Evolutionary conservation across 164 flowering plant genomes (phyloP).

Genomic region (Stephania japonica): DNA sequence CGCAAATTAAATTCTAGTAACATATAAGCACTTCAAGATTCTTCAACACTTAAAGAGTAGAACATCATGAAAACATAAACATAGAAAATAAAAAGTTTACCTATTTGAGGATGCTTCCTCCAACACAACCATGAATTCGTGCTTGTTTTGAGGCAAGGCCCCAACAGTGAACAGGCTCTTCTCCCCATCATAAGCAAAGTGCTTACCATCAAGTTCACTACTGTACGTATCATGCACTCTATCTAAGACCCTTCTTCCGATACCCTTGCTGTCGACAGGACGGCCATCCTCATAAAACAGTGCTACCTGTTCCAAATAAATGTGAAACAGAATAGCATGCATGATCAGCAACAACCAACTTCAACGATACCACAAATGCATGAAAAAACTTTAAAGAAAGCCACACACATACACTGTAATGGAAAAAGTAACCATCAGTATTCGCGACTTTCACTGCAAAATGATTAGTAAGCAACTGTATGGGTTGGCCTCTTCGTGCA

Average conservation of each 20-base stretch:
- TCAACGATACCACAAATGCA: not conserved
- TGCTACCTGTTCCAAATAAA: slow-evolving; percentile 44
- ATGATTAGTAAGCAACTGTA: slow-evolving; percentile 67
- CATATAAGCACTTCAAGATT: too few relatives aligned
- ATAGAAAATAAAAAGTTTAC: slow-evolving; percentile 22
- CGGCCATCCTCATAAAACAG: slow-evolving; percentile 74
- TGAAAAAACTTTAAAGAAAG: not conserved
- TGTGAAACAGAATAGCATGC: not conserved
- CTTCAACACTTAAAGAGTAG: not conserved
- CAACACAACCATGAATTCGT: slow-evolving; percentile 75
- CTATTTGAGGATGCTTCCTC: slow-evolving; percentile 59
- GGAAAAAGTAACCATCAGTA: slow-evolving; percentile 59
- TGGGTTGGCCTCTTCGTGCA: slow-evolving; percentile 58
- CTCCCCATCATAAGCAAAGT: slow-evolving; percentile 93
- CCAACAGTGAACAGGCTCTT: slow-evolving; percentile 87
- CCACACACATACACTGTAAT: slow-evolving; percentile 69
- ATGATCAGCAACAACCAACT: not conserved
- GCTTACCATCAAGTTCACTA: slow-evolving; percentile 57
- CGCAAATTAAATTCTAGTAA: not conserved
- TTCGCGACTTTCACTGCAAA: slow-evolving; percentile 59
- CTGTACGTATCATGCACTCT: slow-evolving; percentile 65
- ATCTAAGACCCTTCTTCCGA: slow-evolving; percentile 73
- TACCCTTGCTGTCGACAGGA: slow-evolving; percentile 85
- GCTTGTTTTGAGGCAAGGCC: slow-evolving; percentile 67
- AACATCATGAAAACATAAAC: not conserved